Percentiles rank a stretch among this genome's conserved stretches.
Evolutionary conservation across 2,329 filamentous ascomycete species (phyloP).

Genomic region (Penicillium sp.): DNA sequence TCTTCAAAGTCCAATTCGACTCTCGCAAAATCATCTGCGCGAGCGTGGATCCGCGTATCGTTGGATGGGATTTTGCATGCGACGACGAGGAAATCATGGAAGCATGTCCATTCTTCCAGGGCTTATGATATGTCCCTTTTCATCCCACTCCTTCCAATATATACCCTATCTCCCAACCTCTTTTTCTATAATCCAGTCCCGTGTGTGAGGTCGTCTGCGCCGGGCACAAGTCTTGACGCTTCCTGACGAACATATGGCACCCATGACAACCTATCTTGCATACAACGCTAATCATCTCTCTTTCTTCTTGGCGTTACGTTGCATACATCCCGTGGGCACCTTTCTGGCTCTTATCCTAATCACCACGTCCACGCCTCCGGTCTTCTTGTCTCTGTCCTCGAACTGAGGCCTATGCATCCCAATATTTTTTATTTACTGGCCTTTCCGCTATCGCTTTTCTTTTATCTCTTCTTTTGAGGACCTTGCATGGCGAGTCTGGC

Average conservation of each 20-base stretch:
- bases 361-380: not conserved
- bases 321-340: not conserved
- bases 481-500: conserved; percentile 9
- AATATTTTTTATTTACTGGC: not conserved
- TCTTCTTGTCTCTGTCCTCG: not conserved
- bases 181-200: not conserved
- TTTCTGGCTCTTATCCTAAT: not conserved
- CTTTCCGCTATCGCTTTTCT: not conserved
- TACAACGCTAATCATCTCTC: not conserved
- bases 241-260: not conserved
- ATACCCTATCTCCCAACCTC: not conserved
- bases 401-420: not conserved
- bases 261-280: not conserved
- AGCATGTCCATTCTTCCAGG: conserved; percentile 72
- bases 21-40: conserved; percentile 91
- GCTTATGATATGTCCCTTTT: conserved; percentile 27
- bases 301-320: not conserved
- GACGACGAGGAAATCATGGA: conserved; percentile 76
- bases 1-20: conserved; percentile 98
- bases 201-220: not conserved
- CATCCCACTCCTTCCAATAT: not conserved
- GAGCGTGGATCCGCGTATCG: conserved; percentile 84
- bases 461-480: not conserved
- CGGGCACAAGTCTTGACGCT: not conserved
- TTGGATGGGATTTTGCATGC: conserved; percentile 97